phyloP scores from a whole-genome alignment of 768 basidiomycete species.

The Pisolithus marmoratus region DNA sequence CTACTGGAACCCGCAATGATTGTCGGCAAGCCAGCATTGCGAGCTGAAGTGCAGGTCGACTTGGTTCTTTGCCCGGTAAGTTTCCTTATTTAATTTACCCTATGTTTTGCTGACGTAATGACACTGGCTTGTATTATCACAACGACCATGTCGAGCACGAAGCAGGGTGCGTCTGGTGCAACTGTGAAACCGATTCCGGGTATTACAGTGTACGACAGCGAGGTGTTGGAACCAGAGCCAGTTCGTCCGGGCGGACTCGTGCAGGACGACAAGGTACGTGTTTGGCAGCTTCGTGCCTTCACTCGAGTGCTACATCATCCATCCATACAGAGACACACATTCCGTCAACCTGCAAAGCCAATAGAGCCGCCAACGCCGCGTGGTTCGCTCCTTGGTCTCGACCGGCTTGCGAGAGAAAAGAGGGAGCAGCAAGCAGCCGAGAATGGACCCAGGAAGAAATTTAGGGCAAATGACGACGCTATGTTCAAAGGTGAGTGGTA shows the following conservation, averaged over 20 bases:
- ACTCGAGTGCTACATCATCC: conserved; percentile 4
- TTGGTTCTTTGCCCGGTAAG: background rate
- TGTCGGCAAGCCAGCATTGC: background rate
- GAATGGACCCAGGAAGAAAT: conserved; percentile 56
- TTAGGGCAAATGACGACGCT: conserved; percentile 55
- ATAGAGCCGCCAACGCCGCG: conserved; percentile 75
- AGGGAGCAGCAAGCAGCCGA: conserved; percentile 48
- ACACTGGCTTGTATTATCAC: conserved; percentile 14
- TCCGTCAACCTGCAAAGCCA: conserved; percentile 67
- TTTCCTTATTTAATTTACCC: background rate
- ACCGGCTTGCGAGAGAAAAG: conserved; percentile 86
- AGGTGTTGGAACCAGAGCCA: conserved; percentile 79
- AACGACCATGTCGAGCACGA: conserved; percentile 68
- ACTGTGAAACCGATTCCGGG: conserved; percentile 57
- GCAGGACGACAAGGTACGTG: conserved; percentile 51
- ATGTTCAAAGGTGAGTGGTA: conserved; percentile 75
- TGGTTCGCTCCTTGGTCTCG: conserved; percentile 78
- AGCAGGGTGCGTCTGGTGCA: conserved; percentile 53
- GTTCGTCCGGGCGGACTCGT: conserved; percentile 74
- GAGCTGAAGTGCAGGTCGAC: background rate
- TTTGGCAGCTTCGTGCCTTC: background rate
- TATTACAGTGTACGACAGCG: conserved; percentile 72
- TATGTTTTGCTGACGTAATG: background rate
- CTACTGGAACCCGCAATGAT: conserved; percentile 1
- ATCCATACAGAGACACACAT: conserved; percentile 62